Conservation (phyloP, 495 filamentous ascomycete genomes). For the Talaromyces stipitatus region DNA sequence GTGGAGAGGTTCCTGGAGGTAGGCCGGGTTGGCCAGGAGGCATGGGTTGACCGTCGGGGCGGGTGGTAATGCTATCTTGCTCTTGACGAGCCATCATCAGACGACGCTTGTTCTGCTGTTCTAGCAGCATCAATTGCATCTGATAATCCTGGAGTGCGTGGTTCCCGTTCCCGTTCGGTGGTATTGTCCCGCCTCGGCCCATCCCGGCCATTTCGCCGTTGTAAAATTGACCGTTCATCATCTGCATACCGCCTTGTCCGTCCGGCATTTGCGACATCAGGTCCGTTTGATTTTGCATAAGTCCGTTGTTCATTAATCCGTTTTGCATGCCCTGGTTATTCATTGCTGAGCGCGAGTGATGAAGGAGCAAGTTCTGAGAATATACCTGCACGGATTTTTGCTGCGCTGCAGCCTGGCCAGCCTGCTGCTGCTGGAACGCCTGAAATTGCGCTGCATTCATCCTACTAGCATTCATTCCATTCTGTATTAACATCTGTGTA, state of each 20-base stretch:
- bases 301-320: constrained; percentile 49
- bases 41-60: constrained; percentile 50
- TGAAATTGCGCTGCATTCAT: constrained; percentile 73
- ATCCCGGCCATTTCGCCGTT: constrained; percentile 50
- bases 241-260: constrained; percentile 44
- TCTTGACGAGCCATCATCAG: constrained; percentile 96
- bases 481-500: constrained; percentile 59
- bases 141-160: constrained; percentile 98
- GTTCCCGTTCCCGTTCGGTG: constrained; percentile 72
- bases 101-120: constrained; percentile 97
- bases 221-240: constrained; percentile 54
- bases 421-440: constrained; percentile 50
- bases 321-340: constrained; percentile 67
- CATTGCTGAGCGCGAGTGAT: constrained; percentile 55
- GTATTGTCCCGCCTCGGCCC: constrained; percentile 41
- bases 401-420: constrained; percentile 50
- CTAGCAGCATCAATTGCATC: constrained; percentile 97
- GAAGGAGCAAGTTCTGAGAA: constrained; percentile 71
- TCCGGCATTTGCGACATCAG: constrained; percentile 72
- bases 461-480: constrained; percentile 66
- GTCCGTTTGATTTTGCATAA: constrained; percentile 63
- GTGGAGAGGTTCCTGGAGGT: constrained; percentile 69
- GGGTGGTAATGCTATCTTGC: constrained; percentile 65
- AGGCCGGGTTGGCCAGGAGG: constrained; percentile 48
- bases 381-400: constrained; percentile 81